Conservation (phyloP, 2,329 filamentous ascomycete species). For the Diaporthe caulivora region DNA sequence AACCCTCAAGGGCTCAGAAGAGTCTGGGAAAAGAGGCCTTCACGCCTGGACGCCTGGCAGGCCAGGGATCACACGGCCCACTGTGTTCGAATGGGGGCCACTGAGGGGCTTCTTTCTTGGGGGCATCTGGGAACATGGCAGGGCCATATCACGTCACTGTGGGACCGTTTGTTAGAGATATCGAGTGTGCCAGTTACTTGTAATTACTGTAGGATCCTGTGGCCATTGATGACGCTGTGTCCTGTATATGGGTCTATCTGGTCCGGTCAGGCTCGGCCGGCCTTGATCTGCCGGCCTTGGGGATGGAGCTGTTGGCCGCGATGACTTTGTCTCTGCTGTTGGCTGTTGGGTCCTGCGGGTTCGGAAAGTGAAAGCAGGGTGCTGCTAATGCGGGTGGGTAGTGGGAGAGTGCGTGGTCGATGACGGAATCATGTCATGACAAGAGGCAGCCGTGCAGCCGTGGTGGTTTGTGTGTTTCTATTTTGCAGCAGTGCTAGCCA, state of each 20-base stretch:
- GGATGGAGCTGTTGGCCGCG: not conserved
- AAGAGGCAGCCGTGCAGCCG: constrained; percentile 25
- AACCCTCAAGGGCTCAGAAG: constrained; percentile 16
- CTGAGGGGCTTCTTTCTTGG: not conserved
- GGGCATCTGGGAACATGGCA: constrained; percentile 3
- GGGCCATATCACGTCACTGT: constrained; percentile 36
- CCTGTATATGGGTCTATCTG: not conserved
- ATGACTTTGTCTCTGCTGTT: constrained; percentile 16
- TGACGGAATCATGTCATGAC: constrained; percentile 19
- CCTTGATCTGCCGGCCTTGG: constrained; percentile 11
- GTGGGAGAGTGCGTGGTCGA: constrained; percentile 18
- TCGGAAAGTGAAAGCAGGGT: not conserved
- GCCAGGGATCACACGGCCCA: constrained; percentile 8
- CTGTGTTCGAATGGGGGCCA: constrained; percentile 19
- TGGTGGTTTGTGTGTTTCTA: constrained; percentile 33
- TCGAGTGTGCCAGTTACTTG: constrained; percentile 17
- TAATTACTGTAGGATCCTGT: constrained; percentile 7
- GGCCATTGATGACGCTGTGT: constrained; percentile 28
- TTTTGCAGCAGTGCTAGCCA: constrained; percentile 28
- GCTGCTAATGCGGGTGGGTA: not conserved
- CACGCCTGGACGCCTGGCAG: not conserved
- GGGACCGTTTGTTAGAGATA: constrained; percentile 9
- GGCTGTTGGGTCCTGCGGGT: constrained; percentile 2
- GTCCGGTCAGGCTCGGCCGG: not conserved
- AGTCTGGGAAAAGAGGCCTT: constrained; percentile 18